These are phyloP conservation scores for Verticillium nubilum DNA, from an alignment of 2,329 filamentous ascomycete genomes.

Conservation along the genomic window DNA sequence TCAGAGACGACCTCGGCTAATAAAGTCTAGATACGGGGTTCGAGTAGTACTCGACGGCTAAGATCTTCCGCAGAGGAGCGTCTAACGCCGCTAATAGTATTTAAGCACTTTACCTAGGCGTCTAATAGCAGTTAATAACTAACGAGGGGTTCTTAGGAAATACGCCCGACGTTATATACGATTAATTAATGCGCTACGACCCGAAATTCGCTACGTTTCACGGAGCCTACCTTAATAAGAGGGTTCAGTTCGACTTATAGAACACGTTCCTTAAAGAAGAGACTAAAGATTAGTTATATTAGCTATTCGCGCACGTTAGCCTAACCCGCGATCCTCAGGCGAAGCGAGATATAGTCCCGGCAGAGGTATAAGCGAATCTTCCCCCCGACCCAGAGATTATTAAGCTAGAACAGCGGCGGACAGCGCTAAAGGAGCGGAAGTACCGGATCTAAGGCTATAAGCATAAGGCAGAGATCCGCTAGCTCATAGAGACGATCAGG, in stretches of 20 bases:
- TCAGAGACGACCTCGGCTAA: slow-evolving; percentile 18
- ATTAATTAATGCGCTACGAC: slow-evolving; percentile 23
- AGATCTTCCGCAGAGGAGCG: slow-evolving; percentile 13
- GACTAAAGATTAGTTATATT: slow-evolving; percentile 14
- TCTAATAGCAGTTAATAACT: background rate
- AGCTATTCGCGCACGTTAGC: slow-evolving; percentile 17
- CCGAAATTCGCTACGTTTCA: slow-evolving; percentile 20
- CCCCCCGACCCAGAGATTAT: slow-evolving; percentile 19
- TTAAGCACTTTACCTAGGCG: background rate
- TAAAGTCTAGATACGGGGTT: slow-evolving; percentile 17
- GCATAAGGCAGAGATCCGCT: slow-evolving; percentile 17
- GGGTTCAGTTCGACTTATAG: slow-evolving; percentile 20
- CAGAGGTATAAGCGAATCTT: slow-evolving; percentile 19
- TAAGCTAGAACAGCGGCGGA: slow-evolving; percentile 14
- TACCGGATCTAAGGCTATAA: slow-evolving; percentile 16
- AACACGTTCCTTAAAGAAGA: slow-evolving; percentile 20
- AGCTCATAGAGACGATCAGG: slow-evolving; percentile 16
- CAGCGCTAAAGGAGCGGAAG: slow-evolving; percentile 17
- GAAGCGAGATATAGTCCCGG: slow-evolving; percentile 20
- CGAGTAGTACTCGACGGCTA: slow-evolving; percentile 12
- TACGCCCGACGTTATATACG: slow-evolving; percentile 16
- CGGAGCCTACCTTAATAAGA: slow-evolving; percentile 21
- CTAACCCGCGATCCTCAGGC: slow-evolving; percentile 20
- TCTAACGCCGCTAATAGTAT: slow-evolving; percentile 17
- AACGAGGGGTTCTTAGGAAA: slow-evolving; percentile 11